Base-by-base conservation (phyloP, 148 eudicot genomes). In the Tetragonia tetragonoides region DNA sequence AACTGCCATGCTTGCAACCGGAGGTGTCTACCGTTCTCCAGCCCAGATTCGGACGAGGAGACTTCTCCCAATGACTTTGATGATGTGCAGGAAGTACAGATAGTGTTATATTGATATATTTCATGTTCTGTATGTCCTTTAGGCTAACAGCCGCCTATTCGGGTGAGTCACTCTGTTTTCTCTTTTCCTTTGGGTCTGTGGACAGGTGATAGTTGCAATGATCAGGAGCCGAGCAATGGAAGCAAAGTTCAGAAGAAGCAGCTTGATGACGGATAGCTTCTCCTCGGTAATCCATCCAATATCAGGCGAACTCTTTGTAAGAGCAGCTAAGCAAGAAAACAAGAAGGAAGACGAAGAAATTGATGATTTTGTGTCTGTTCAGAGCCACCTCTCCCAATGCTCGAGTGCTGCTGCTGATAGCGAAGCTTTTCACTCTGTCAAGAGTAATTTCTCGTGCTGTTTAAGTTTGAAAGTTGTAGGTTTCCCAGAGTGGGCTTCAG, bases 141-240 rank as follows among this genome's bases (percentile, higher is more conserved):
- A 12, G 12, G 20, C 17, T 54, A 54, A 54, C 12, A 54, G 53
- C 53, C 59, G 20, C 16, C 53, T 61, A 70, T 65, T 62, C 66
- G 4, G 7, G 37, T 21, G 6, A 62, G 34, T 24, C 12, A 62
- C 38, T n/a, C 10, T 54, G 62, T 28, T 59, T 14, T 66, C 3
- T 68, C 15, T 2, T 34, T 24, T 72, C 63, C 60, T 14, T 79
- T 8, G 18, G 38, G 5, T 24, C 5, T 61, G 2, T 70, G 74
- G 76, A 60, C 93, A 94, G 98, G 81, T 73, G 66, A 82, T 91
- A 61, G 87, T 92, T 23, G 88, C 90, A 23, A 89, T 81, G 81
- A 81, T 91, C 71, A 81, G 84, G 63, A 89, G 78, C 23, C 84
- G 87, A 78, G 94, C 92, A 76, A 89, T 87, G 89, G 94, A 90